These are phyloP conservation scores for Inga laurina DNA, from an alignment of 306 rosid genomes.

Conservation along the genomic window DNA sequence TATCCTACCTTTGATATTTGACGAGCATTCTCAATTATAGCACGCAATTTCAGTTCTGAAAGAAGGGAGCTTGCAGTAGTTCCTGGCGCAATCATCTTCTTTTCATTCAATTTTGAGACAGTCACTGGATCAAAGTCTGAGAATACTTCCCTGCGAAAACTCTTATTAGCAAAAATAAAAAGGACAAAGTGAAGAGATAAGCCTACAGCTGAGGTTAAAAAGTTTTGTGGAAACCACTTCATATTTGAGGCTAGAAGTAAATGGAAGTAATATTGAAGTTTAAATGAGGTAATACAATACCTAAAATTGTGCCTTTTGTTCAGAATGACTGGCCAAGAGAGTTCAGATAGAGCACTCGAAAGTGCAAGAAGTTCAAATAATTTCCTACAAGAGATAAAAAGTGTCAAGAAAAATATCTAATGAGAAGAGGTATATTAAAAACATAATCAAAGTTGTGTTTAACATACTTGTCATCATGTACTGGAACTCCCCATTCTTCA, in stretches of 20 bases:
- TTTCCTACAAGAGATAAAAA: conserved; percentile 58
- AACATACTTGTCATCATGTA: conserved; percentile 82
- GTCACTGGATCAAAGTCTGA: conserved; percentile 71
- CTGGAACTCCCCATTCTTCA: conserved; percentile 90
- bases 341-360: conserved; percentile 80
- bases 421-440: conserved; percentile 6
- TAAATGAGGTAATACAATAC: conserved; percentile 48
- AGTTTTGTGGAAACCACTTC: background rate
- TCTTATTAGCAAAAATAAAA: conserved; percentile 29
- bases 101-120: conserved; percentile 67
- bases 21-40: conserved; percentile 67
- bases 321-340: conserved; percentile 81
- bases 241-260: conserved; percentile 20
- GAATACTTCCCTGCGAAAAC: conserved; percentile 77
- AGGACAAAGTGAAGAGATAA: conserved; percentile 5
- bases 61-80: conserved; percentile 63
- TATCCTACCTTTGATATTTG: conserved; percentile 68
- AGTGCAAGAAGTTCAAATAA: conserved; percentile 83
- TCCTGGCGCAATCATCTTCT: conserved; percentile 69
- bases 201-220: background rate
- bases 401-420: conserved; percentile 34
- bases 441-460: conserved; percentile 21
- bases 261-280: conserved; percentile 7
- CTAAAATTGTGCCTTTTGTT: conserved; percentile 78
- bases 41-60: conserved; percentile 70